Evolutionary conservation across 495 filamentous ascomycete species (phyloP).

Genomic region (Jackrogersella multiformis): DNA sequence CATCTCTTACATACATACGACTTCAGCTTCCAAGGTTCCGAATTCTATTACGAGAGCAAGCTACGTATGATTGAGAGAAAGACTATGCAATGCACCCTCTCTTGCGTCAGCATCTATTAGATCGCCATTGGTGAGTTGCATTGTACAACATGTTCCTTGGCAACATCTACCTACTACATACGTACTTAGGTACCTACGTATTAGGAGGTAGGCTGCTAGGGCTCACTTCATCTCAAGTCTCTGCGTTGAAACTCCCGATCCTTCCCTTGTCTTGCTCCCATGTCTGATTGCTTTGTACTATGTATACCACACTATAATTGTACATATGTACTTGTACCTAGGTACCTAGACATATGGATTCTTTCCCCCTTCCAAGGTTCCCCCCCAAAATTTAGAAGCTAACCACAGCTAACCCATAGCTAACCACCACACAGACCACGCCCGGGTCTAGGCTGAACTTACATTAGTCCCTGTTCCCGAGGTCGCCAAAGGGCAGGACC

Average conservation of each 20-base stretch:
- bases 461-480: conserved; percentile 42
- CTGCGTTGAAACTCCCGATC: conserved; percentile 41
- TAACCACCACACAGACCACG: conserved; percentile 30
- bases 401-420: background rate
- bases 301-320: too few species aligned
- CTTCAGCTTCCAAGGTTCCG: too few species aligned
- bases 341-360: background rate
- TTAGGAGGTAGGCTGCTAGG: too few species aligned
- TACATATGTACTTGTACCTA: conserved; percentile 11
- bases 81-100: conserved; percentile 19
- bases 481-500: conserved; percentile 28
- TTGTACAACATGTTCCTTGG: conserved; percentile 35
- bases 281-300: conserved; percentile 8
- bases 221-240: conserved; percentile 21
- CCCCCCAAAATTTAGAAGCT: too few species aligned
- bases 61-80: conserved; percentile 14
- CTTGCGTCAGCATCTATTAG: conserved; percentile 12
- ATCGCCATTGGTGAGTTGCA: conserved; percentile 26
- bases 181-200: too few species aligned
- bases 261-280: conserved; percentile 28
- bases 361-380: background rate
- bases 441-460: conserved; percentile 40
- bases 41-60: conserved; percentile 17
- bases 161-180: conserved; percentile 9
- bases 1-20: conserved; percentile 12